Conservation (phyloP, 2,329 filamentous ascomycete species). For the Fusarium hainanense region DNA sequence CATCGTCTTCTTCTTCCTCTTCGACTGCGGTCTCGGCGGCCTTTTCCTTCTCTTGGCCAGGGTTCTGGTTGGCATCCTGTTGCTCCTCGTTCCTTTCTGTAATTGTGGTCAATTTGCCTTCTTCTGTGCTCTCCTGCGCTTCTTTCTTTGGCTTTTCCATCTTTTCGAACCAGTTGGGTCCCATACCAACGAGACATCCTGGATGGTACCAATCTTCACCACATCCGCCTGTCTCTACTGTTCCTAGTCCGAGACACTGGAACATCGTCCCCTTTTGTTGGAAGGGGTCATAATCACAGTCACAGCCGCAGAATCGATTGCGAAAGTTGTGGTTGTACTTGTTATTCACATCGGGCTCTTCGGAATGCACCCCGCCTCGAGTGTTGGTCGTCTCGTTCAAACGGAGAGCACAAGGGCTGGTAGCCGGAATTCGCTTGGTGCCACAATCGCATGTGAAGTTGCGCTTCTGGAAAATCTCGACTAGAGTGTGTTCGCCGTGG, state of each 20-base stretch:
- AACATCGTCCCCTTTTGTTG: slow-evolving; percentile 98
- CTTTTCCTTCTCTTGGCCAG: slow-evolving; percentile 34
- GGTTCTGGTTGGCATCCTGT: slow-evolving; percentile 34
- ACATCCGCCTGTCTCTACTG: slow-evolving; percentile 83
- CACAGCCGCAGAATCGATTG: slow-evolving; percentile 92
- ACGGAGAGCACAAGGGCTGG: slow-evolving; percentile 80
- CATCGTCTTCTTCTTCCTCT: slow-evolving; percentile 63
- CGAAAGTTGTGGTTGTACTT: slow-evolving; percentile 96
- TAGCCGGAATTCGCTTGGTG: slow-evolving; percentile 79
- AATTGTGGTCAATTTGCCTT: slow-evolving; percentile 59
- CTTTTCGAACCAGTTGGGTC: slow-evolving; percentile 76
- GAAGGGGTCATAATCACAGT: slow-evolving; percentile 86
- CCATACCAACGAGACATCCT: slow-evolving; percentile 86
- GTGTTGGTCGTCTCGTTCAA: slow-evolving; percentile 77
- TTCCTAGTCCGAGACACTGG: slow-evolving; percentile 89
- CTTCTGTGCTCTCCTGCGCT: slow-evolving; percentile 10
- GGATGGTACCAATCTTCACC: slow-evolving; percentile 99
- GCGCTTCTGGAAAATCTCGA: slow-evolving; percentile 95
- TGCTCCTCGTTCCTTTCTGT: slow-evolving; percentile 58
- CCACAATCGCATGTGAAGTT: slow-evolving; percentile 98
- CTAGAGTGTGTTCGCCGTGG: slow-evolving; percentile 92
- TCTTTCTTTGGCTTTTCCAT: slow-evolving; percentile 53
- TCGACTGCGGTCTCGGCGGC: slow-evolving; percentile 40
- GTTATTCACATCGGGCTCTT: slow-evolving; percentile 78
- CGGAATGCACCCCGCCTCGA: slow-evolving; percentile 81